Conservation (phyloP, 257 asterid genomes). For the Solanum ossicruentum region DNA sequence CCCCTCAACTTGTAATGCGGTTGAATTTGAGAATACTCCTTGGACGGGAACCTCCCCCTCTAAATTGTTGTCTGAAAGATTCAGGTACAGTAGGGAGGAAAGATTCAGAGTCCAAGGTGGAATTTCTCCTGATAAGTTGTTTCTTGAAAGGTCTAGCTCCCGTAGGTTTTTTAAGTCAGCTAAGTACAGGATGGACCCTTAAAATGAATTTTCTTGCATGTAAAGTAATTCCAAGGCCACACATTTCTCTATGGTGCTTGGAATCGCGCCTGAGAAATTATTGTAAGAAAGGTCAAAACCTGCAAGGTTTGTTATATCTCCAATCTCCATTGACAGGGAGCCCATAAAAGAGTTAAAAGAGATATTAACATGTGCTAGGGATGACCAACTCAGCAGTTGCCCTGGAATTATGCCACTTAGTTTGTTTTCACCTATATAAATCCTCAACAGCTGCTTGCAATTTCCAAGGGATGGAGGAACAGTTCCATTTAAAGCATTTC, state of each 20-base stretch:
- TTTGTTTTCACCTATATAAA: not conserved
- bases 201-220: not conserved
- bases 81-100: not conserved
- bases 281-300: not conserved
- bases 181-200: not conserved
- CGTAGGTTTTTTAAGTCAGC: not conserved
- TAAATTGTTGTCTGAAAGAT: not conserved
- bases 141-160: not conserved
- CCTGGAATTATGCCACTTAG: not conserved
- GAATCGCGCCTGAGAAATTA: not conserved
- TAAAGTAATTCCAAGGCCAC: not conserved
- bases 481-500: not conserved
- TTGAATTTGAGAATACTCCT: not conserved
- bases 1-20: not conserved
- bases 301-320: not conserved
- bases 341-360: not conserved
- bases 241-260: not conserved
- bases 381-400: not conserved
- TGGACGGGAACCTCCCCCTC: not conserved
- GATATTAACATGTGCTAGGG: not conserved
- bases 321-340: not conserved
- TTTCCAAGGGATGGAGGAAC: not conserved
- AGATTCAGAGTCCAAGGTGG: not conserved
- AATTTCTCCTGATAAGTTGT: not conserved
- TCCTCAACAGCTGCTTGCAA: not conserved